A percentile compares a stretch with the other conserved stretches of the same genome.
Evolutionary conservation across 2,329 filamentous ascomycete species (phyloP).

Genomic region (Alternaria panax): DNA sequence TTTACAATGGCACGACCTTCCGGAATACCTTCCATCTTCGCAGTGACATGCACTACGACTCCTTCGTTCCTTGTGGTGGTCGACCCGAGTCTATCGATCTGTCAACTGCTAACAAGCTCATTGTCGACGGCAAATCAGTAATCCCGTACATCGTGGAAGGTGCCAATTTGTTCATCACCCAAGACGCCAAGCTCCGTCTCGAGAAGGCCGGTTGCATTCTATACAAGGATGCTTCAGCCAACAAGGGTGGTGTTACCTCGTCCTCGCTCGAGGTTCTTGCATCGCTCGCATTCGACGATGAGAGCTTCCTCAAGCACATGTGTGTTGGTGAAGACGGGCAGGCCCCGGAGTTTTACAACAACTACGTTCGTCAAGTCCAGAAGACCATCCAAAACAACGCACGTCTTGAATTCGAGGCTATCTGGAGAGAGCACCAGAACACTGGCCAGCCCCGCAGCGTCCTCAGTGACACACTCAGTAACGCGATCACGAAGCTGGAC

Average conservation of each 20-base stretch:
- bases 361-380: constrained; percentile 92
- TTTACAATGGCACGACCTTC: constrained; percentile 93
- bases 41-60: constrained; percentile 75
- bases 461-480: constrained; percentile 88
- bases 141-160: constrained; percentile 98
- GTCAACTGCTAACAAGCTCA: constrained; percentile 83
- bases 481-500: constrained; percentile 94
- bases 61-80: constrained; percentile 95
- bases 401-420: constrained; percentile 92
- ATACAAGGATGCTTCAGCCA: constrained; percentile 97
- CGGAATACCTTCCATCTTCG: constrained; percentile 97
- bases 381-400: constrained; percentile 90
- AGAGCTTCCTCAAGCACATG: constrained; percentile 90
- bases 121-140: constrained; percentile 83
- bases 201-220: constrained; percentile 94
- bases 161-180: constrained; percentile 97
- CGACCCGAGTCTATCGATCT: constrained; percentile 97
- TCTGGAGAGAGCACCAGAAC: constrained; percentile 91
- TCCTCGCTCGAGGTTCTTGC: constrained; percentile 96
- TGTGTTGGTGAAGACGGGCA: constrained; percentile 80
- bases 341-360: constrained; percentile 87
- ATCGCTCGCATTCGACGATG: constrained; percentile 91
- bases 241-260: constrained; percentile 98
- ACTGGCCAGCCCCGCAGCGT: constrained; percentile 81
- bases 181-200: constrained; percentile 93